These are phyloP conservation scores for Talaromyces sp. DNA, from an alignment of 2,329 filamentous ascomycete species.

Conservation along the genomic window DNA sequence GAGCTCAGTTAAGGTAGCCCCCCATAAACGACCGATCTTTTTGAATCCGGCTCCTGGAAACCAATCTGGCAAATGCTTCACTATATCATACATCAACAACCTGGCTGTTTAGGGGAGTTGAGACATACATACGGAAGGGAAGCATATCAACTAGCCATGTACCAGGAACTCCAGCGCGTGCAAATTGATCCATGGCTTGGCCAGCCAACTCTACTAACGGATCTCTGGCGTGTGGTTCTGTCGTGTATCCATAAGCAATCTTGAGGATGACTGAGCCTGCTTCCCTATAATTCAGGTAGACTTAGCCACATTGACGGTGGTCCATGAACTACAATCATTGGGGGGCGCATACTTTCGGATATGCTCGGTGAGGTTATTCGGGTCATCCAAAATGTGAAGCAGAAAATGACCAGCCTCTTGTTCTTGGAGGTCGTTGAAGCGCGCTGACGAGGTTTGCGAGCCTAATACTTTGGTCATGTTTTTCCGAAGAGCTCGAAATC, in stretches of 20 bases:
- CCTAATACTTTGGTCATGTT: conserved; percentile 44
- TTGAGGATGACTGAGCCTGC: conserved; percentile 41
- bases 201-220: conserved; percentile 42
- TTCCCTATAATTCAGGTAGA: conserved; percentile 22
- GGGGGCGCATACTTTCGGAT: conserved; percentile 34
- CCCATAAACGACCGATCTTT: conserved; percentile 35
- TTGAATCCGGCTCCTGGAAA: conserved; percentile 45
- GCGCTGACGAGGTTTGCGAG: conserved; percentile 34
- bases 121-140: conserved; percentile 33
- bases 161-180: conserved; percentile 38
- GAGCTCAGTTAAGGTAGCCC: conserved; percentile 25
- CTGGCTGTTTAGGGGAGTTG: neutral
- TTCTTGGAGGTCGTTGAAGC: conserved; percentile 43
- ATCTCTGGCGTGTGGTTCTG: conserved; percentile 36
- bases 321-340: neutral
- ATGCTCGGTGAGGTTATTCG: conserved; percentile 36
- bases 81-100: conserved; percentile 12
- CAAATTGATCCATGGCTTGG: conserved; percentile 38
- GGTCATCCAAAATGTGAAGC: conserved; percentile 38
- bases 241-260: conserved; percentile 45
- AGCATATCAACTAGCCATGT: conserved; percentile 45
- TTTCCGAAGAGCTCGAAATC: conserved; percentile 42
- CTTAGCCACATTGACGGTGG: neutral
- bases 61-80: conserved; percentile 43
- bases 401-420: conserved; percentile 43